phyloP scores from a whole-genome alignment of 2,329 filamentous ascomycete species.

The Fusarium hostae region DNA sequence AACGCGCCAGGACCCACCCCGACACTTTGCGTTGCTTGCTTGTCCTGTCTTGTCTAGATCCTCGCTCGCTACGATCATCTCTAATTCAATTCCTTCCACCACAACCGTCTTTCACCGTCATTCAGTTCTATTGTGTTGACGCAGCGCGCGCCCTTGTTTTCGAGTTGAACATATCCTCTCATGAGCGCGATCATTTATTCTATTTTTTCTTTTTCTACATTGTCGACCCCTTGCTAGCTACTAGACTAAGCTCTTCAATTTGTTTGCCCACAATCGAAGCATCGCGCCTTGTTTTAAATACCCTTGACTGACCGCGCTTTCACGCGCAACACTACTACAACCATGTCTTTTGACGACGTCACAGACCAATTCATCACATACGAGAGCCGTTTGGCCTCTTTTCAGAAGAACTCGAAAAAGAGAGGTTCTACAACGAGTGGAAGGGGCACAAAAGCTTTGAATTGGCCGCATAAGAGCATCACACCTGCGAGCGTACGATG shows the following conservation, averaged over 20 bases:
- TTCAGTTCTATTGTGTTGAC: conserved; percentile 6
- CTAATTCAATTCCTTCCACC: conserved; percentile 37
- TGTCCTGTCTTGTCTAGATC: conserved; percentile 18
- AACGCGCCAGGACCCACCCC: conserved; percentile 47
- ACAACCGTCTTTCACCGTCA: conserved; percentile 18
- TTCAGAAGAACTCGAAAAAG: conserved; percentile 75
- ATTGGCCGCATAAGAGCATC: conserved; percentile 78
- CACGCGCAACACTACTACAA: conserved; percentile 36
- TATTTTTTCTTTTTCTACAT: conserved; percentile 9
- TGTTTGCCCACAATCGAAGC: conserved; percentile 14
- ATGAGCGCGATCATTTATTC: conserved; percentile 34
- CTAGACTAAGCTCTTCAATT: not conserved
- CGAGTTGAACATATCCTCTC: conserved; percentile 18
- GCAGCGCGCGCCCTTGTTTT: conserved; percentile 11
- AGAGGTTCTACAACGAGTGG: conserved; percentile 72
- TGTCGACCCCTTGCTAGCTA: conserved; percentile 15
- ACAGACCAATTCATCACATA: conserved; percentile 69
- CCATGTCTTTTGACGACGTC: conserved; percentile 51
- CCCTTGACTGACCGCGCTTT: conserved; percentile 29
- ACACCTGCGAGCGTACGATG: conserved; percentile 47
- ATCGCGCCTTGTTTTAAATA: conserved; percentile 36
- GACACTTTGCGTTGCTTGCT: conserved; percentile 20
- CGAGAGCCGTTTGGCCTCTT: conserved; percentile 83
- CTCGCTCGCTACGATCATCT: conserved; percentile 9
- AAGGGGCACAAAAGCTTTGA: conserved; percentile 62